These are phyloP conservation scores for Diaporthe citriasiana DNA, from an alignment of 2,329 filamentous ascomycete species.

Conservation along the genomic window DNA sequence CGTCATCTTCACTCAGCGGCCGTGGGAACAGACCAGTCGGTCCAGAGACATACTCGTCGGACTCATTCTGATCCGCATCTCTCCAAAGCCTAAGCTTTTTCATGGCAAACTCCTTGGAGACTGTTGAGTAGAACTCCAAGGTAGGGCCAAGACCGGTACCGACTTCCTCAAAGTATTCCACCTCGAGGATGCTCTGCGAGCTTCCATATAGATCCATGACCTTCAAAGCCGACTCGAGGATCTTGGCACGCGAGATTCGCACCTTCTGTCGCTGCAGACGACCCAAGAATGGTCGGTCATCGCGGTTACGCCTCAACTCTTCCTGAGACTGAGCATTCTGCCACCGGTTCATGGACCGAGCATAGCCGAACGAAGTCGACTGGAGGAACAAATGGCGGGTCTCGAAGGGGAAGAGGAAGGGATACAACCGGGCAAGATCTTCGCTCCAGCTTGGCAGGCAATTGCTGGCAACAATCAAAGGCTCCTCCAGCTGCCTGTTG, in stretches of 20 bases:
- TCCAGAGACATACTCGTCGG: constrained; percentile 87
- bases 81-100: constrained; percentile 98
- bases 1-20: constrained; percentile 86
- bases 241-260: constrained; percentile 94
- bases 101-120: constrained; percentile 97
- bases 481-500: constrained; percentile 96
- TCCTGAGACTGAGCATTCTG: constrained; percentile 89
- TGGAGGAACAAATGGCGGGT: constrained; percentile 96
- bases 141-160: constrained; percentile 96
- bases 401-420: constrained; percentile 98
- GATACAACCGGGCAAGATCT: constrained; percentile 91
- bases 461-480: constrained; percentile 95
- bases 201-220: constrained; percentile 99
- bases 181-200: constrained; percentile 95
- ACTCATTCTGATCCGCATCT: constrained; percentile 82
- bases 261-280: constrained; percentile 96
- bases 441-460: constrained; percentile 97
- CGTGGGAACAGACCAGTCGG: constrained; percentile 90
- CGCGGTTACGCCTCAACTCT: constrained; percentile 85
- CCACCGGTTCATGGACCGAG: constrained; percentile 97
- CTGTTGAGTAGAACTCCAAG: constrained; percentile 96
- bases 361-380: constrained; percentile 98
- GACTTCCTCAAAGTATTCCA: constrained; percentile 99
- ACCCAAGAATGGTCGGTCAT: constrained; percentile 92
- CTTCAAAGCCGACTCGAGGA: constrained; percentile 95